These are phyloP conservation scores for Pichia phayaonensis DNA, from an alignment of 805 yeast species.

Conservation along the genomic window DNA sequence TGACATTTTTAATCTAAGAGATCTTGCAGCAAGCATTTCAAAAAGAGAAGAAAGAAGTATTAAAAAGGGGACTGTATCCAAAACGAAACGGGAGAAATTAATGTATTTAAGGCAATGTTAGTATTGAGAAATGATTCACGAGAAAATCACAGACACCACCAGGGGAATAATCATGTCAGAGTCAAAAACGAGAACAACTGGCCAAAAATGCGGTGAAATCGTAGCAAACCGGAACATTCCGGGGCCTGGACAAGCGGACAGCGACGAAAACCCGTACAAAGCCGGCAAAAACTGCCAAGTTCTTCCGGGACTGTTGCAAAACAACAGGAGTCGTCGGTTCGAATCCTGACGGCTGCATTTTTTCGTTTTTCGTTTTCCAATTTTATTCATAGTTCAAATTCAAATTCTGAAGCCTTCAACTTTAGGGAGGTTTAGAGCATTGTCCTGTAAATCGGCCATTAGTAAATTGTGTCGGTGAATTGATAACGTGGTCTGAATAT, in stretches of 20 bases:
- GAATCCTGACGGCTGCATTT: background rate
- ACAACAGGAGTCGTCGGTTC: background rate
- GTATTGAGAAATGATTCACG: background rate
- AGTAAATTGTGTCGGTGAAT: too few relatives aligned
- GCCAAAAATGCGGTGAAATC: background rate
- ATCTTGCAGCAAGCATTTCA: slow-evolving; percentile 23
- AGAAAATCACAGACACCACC: background rate
- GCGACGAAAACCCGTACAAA: background rate
- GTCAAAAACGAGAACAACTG: background rate
- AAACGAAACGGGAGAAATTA: background rate
- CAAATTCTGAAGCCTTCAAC: too few relatives aligned
- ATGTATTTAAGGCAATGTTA: background rate
- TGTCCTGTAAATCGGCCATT: too few relatives aligned
- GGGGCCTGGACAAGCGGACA: background rate
- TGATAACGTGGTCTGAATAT: too few relatives aligned
- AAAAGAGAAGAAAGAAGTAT: background rate
- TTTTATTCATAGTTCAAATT: too few relatives aligned
- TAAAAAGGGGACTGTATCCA: background rate
- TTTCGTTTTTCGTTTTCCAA: too few relatives aligned
- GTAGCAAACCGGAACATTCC: background rate
- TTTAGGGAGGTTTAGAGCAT: too few relatives aligned
- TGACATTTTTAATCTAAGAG: slow-evolving; percentile 12
- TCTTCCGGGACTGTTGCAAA: background rate
- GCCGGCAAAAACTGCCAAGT: background rate
- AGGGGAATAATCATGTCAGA: background rate